These are phyloP conservation scores for Starmerella ratchasimensis DNA, from an alignment of 805 yeast genomes.

Conservation along the genomic window DNA sequence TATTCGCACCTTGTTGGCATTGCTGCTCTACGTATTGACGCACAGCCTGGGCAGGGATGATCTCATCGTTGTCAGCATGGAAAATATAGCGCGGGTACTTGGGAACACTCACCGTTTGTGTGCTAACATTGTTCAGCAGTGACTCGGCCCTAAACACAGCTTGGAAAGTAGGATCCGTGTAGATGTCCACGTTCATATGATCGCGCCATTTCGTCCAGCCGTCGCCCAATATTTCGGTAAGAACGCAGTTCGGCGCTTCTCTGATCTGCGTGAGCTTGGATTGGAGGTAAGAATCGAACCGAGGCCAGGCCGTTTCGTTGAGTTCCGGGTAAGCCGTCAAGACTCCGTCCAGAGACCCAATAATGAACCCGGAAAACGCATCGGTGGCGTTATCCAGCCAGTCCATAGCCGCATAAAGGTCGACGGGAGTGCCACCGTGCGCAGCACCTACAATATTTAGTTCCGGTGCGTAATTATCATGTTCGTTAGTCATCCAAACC, in stretches of 20 bases:
- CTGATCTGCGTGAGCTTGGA: background rate
- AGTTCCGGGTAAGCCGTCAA: slow-evolving; percentile 17
- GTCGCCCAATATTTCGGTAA: slow-evolving; percentile 1
- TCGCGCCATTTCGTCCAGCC: background rate
- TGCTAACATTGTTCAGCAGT: slow-evolving; percentile 5
- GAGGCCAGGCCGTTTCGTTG: slow-evolving; percentile 4
- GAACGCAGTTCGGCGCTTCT: background rate
- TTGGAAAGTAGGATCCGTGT: slow-evolving; percentile 5
- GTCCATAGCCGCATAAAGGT: slow-evolving; percentile 12
- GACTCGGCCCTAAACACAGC: slow-evolving; percentile 9
- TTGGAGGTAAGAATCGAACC: slow-evolving; percentile 3
- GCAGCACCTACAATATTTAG: slow-evolving; percentile 21
- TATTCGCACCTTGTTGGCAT: slow-evolving; percentile 8
- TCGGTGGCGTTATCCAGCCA: slow-evolving; percentile 8
- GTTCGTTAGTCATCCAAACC: slow-evolving; percentile 24
- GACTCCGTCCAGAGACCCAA: slow-evolving; percentile 20
- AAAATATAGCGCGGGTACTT: slow-evolving; percentile 18
- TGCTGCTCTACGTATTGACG: slow-evolving; percentile 9
- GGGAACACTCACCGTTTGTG: slow-evolving; percentile 14
- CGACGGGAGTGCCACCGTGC: slow-evolving; percentile 13
- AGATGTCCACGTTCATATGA: slow-evolving; percentile 17
- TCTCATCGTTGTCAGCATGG: slow-evolving; percentile 20
- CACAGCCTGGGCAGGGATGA: slow-evolving; percentile 16
- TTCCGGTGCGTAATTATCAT: slow-evolving; percentile 22
- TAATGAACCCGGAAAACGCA: slow-evolving; percentile 18